Conservation (phyloP, 2,329 filamentous ascomycete species). For the Dothistroma pini region DNA sequence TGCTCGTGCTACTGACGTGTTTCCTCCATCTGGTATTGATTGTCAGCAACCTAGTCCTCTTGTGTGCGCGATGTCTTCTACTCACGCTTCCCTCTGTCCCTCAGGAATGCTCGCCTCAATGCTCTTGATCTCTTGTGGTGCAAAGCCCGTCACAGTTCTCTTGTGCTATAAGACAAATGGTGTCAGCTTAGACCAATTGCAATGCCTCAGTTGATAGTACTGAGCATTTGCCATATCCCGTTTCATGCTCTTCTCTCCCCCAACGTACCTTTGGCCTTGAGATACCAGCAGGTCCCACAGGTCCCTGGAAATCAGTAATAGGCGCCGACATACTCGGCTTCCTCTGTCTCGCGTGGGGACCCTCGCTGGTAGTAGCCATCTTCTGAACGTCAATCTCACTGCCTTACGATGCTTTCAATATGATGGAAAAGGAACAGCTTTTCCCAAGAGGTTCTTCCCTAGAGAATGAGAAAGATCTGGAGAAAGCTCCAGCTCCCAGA, state of each 20-base stretch:
- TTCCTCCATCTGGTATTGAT: constrained; percentile 53
- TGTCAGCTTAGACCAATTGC: neutral
- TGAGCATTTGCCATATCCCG: neutral
- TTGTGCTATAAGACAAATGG: constrained; percentile 59
- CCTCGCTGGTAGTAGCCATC: constrained; percentile 28
- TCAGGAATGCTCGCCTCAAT: constrained; percentile 92
- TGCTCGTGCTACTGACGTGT: constrained; percentile 44
- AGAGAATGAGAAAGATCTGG: neutral
- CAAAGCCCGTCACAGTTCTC: constrained; percentile 93
- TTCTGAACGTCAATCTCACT: neutral
- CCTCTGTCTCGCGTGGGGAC: constrained; percentile 58
- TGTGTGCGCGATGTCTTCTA: constrained; percentile 22
- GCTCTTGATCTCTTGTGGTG: constrained; percentile 83
- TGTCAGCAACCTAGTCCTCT: constrained; percentile 13
- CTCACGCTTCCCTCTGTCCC: constrained; percentile 77
- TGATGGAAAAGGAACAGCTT: neutral
- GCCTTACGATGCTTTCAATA: neutral
- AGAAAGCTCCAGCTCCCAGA: neutral
- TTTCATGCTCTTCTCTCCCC: neutral
- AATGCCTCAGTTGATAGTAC: neutral
- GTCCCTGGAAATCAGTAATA: constrained; percentile 79
- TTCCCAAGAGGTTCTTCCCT: neutral
- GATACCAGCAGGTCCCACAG: constrained; percentile 74
- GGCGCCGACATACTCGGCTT: constrained; percentile 78
- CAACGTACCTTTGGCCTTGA: constrained; percentile 70